These are phyloP conservation scores for Leccinum longicurvipes DNA, from an alignment of 768 basidiomycete genomes.

Conservation along the genomic window DNA sequence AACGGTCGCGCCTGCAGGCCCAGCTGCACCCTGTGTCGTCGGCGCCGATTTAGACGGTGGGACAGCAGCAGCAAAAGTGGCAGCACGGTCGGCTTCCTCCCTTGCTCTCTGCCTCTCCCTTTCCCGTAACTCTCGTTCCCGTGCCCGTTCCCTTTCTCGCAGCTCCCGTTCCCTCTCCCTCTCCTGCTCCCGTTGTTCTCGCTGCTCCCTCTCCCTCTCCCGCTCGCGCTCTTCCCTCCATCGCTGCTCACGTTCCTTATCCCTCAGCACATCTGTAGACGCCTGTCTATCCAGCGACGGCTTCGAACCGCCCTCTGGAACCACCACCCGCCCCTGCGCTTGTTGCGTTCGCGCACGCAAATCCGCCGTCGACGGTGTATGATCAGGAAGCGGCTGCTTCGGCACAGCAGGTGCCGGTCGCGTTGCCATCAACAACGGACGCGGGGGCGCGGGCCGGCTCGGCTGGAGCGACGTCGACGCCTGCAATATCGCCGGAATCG, in stretches of 20 bases:
- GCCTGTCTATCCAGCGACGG: slow-evolving; percentile 34
- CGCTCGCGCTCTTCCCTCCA: slow-evolving; percentile 33
- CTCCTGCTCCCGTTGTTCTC: background rate
- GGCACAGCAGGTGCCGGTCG: slow-evolving; percentile 54
- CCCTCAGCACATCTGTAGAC: slow-evolving; percentile 36
- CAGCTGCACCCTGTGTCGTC: slow-evolving; percentile 44
- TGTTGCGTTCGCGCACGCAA: slow-evolving; percentile 64
- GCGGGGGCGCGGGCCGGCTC: slow-evolving; percentile 64
- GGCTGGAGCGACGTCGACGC: slow-evolving; percentile 45
- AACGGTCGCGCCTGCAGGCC: slow-evolving; percentile 46
- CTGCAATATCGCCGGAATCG: slow-evolving; percentile 25
- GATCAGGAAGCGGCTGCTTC: slow-evolving; percentile 39
- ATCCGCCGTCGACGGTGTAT: slow-evolving; percentile 62
- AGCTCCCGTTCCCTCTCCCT: slow-evolving; percentile 35
- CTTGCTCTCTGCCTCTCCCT: slow-evolving; percentile 22
- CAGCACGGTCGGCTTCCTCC: slow-evolving; percentile 32
- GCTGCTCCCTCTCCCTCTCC: slow-evolving; percentile 18
- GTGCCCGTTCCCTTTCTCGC: slow-evolving; percentile 27
- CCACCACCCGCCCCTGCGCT: slow-evolving; percentile 54
- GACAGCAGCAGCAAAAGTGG: slow-evolving; percentile 34
- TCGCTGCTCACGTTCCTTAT: slow-evolving; percentile 38
- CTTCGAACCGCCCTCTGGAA: slow-evolving; percentile 31
- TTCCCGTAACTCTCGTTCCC: slow-evolving; percentile 24
- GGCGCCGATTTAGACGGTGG: slow-evolving; percentile 44
- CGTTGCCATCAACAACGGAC: slow-evolving; percentile 57